Percentiles rank a stretch among this genome's conserved stretches.
Evolutionary conservation across 306 rosid genomes (phyloP).

Genomic region (Glycine latifolia): DNA sequence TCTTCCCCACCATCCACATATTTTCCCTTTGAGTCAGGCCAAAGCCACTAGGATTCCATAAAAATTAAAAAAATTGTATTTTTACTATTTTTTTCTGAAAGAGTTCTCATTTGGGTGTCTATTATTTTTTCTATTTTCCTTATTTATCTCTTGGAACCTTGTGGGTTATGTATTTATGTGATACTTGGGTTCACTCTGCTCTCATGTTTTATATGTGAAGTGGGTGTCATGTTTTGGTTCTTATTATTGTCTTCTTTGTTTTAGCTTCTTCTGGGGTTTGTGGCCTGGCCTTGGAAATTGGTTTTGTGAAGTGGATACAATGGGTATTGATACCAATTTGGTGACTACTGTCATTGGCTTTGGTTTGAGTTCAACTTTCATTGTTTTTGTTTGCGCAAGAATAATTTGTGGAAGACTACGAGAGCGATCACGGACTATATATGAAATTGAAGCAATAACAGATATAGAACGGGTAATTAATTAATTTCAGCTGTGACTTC

Average conservation of each 20-base stretch:
- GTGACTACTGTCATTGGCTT: conserved; percentile 84
- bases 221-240: conserved; percentile 10
- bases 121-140: background rate
- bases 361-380: conserved; percentile 95
- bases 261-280: conserved; percentile 17
- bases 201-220: conserved; percentile 21
- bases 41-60: conserved; percentile 67
- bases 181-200: conserved; percentile 30
- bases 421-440: conserved; percentile 60
- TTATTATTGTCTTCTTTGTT: conserved; percentile 26
- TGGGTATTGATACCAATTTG: conserved; percentile 61
- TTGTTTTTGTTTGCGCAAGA: conserved; percentile 94
- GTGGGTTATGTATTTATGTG: conserved; percentile 37
- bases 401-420: conserved; percentile 86
- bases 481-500: background rate
- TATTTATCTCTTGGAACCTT: conserved; percentile 40
- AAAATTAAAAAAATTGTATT: background rate
- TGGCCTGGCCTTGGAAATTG: conserved; percentile 35
- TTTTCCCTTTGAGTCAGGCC: conserved; percentile 60
- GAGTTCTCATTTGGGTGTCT: conserved; percentile 49
- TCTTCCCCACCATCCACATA: conserved; percentile 44
- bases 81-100: background rate
- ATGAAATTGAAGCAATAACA: conserved; percentile 69
- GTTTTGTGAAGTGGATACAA: conserved; percentile 45
- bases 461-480: conserved; percentile 83